Percentiles rank a stretch among this genome's conserved stretches.
Conservation (phyloP, 2,329 filamentous ascomycete species). For the Fusarium sp. region DNA sequence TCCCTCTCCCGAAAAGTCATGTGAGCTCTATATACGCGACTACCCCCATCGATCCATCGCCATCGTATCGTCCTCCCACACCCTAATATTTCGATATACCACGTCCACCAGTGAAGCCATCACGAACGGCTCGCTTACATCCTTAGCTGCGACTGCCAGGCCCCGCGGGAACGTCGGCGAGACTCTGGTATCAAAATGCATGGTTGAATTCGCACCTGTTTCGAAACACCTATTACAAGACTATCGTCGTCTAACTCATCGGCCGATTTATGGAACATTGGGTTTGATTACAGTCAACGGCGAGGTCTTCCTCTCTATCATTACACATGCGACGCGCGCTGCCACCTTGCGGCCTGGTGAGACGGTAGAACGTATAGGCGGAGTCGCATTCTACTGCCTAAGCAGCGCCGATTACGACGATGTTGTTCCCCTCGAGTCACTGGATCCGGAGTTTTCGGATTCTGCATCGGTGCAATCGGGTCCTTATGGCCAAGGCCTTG, state of each 20-base stretch:
- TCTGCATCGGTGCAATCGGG: conserved; percentile 57
- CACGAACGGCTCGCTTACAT: conserved; percentile 69
- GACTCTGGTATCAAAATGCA: conserved; percentile 72
- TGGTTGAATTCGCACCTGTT: conserved; percentile 84
- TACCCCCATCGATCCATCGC: conserved; percentile 89
- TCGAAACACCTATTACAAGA: conserved; percentile 76
- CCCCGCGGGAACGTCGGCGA: conserved; percentile 58
- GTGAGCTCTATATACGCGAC: conserved; percentile 87
- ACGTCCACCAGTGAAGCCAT: conserved; percentile 70
- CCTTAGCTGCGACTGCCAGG: conserved; percentile 62
- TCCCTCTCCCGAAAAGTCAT: conserved; percentile 69
- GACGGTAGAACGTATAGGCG: conserved; percentile 86
- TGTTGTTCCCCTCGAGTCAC: conserved; percentile 68
- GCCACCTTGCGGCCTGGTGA: conserved; percentile 88
- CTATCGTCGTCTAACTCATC: conserved; percentile 79
- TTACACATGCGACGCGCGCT: conserved; percentile 81
- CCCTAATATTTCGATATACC: conserved; percentile 86
- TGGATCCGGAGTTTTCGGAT: conserved; percentile 64
- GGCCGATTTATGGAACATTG: conserved; percentile 85
- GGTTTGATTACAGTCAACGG: conserved; percentile 85
- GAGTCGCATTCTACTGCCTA: conserved; percentile 92
- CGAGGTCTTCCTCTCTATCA: conserved; percentile 91
- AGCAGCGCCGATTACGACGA: conserved; percentile 89
- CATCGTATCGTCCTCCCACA: conserved; percentile 82
- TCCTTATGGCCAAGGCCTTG: conserved; percentile 59